These are phyloP conservation scores for Kockovaella imperatae DNA, from an alignment of 768 basidiomycete genomes.

Conservation along the genomic window DNA sequence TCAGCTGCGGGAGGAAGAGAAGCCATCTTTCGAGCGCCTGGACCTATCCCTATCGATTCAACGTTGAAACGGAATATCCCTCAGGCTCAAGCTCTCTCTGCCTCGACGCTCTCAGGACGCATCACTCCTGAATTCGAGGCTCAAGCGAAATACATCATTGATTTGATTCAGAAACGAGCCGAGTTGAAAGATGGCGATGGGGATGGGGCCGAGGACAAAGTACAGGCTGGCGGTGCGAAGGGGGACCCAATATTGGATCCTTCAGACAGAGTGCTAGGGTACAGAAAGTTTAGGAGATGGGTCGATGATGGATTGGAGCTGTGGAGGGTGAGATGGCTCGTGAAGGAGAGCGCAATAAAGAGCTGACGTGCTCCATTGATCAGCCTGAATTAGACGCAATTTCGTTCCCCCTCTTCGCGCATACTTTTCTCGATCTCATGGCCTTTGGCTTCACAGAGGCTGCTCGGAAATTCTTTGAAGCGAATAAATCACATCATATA, in stretches of 20 bases:
- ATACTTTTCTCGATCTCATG: conserved; percentile 92
- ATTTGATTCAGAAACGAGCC: conserved; percentile 31
- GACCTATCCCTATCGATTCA: conserved; percentile 31
- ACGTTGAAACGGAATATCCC: conserved; percentile 43
- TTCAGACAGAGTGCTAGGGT: conserved; percentile 41
- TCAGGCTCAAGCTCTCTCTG: conserved; percentile 34
- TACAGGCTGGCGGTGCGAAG: conserved; percentile 1
- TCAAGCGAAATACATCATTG: conserved; percentile 42
- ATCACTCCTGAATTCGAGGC: conserved; percentile 43
- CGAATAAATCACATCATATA: conserved; percentile 62
- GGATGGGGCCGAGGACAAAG: conserved; percentile 18
- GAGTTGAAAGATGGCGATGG: conserved; percentile 17
- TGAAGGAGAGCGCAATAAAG: not conserved
- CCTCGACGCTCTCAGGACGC: conserved; percentile 32
- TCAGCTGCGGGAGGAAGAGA: conserved; percentile 14
- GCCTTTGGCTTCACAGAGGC: conserved; percentile 83
- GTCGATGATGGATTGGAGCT: conserved; percentile 44
- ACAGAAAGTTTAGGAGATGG: conserved; percentile 40
- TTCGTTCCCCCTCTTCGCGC: conserved; percentile 89
- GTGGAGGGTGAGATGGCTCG: conserved; percentile 40
- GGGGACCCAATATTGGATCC: conserved; percentile 35
- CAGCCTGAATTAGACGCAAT: conserved; percentile 92
- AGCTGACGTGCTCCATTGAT: conserved; percentile 5
- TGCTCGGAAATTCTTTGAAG: conserved; percentile 65
- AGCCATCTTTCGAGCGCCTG: conserved; percentile 32